phyloP scores from a whole-genome alignment of 345 rosid genomes.

The Melaleuca quinquenervia region DNA sequence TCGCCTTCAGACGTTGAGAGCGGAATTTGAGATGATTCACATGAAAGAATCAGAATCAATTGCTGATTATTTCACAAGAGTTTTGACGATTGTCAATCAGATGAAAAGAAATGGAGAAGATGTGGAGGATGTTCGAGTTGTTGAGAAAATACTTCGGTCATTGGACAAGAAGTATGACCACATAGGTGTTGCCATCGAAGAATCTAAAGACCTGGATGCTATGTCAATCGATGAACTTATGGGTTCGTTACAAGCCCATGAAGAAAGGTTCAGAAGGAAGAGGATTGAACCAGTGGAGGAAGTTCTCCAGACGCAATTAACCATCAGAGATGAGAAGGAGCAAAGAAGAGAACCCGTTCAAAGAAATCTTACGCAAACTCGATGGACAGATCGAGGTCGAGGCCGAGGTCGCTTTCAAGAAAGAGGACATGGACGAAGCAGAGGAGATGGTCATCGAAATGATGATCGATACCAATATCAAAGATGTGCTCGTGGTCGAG shows the following conservation, averaged over 20 bases:
- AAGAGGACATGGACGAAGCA: neutral
- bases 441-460: neutral
- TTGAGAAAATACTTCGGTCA: constrained; percentile 2
- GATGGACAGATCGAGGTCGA: neutral
- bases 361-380: neutral
- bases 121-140: neutral
- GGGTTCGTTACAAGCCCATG: constrained; percentile 2
- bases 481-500: neutral
- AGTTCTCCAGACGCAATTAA: neutral
- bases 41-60: neutral
- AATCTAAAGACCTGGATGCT: neutral
- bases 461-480: neutral
- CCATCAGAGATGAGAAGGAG: neutral
- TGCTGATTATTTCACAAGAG: no score
- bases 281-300: neutral
- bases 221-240: neutral
- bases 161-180: neutral
- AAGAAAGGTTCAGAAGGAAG: neutral
- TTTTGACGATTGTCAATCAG: neutral
- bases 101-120: neutral
- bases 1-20: neutral
- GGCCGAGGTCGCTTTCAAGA: neutral
- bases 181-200: constrained; percentile 1
- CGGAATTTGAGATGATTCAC: neutral
- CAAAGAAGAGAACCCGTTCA: neutral